These are phyloP conservation scores for Halophytophthora batemanensis DNA, from an alignment of 352 stramenopile genomes.

Conservation along the genomic window DNA sequence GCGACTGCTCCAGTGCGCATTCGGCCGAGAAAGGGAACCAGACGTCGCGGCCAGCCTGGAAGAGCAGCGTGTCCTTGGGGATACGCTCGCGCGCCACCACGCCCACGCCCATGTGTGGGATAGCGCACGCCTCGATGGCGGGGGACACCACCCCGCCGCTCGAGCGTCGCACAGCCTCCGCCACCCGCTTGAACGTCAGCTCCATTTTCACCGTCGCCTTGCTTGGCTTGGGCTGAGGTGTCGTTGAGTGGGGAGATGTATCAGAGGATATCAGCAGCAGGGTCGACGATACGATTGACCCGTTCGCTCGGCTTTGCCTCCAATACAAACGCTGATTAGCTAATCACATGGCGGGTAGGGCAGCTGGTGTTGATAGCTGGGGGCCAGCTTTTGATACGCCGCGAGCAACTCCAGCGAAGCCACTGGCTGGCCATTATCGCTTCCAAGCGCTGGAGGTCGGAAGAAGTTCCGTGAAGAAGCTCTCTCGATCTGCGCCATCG, in stretches of 20 bases:
- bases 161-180: constrained; percentile 49
- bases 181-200: constrained; percentile 41
- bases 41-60: constrained; percentile 47
- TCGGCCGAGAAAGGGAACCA: constrained; percentile 82
- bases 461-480: background rate
- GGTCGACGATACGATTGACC: too few species aligned
- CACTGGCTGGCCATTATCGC: too few species aligned
- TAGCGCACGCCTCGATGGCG: constrained; percentile 41
- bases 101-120: constrained; percentile 63
- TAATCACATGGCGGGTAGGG: too few species aligned
- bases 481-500: background rate
- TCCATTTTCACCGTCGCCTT: constrained; percentile 21
- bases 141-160: constrained; percentile 49
- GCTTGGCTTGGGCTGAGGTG: constrained; percentile 4
- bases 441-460: too few species aligned
- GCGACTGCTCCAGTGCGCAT: constrained; percentile 52
- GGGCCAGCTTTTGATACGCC: background rate
- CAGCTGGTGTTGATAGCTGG: background rate
- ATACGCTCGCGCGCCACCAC: constrained; percentile 54
- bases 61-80: constrained; percentile 57
- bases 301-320: too few species aligned
- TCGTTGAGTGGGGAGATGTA: constrained; percentile 16
- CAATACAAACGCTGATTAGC: background rate
- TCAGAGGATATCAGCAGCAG: background rate
- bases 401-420: background rate